phyloP scores from a whole-genome alignment of 257 asterid species.

The Solanum bukasovii region DNA sequence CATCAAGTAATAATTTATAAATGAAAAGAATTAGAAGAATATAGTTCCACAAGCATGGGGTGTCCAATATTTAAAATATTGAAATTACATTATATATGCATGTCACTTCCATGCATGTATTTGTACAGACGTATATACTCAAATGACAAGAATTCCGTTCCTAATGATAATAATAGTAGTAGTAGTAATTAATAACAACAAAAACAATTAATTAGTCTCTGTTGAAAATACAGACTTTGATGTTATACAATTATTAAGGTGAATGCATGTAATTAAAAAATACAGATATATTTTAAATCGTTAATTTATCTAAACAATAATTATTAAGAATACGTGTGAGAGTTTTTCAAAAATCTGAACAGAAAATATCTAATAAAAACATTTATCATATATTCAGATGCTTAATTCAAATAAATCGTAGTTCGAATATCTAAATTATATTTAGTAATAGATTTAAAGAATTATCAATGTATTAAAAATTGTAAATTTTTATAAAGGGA shows the following conservation, averaged over 20 bases:
- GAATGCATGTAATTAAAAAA: not conserved
- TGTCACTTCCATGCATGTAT: not conserved
- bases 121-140: not conserved
- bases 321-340: too few species aligned
- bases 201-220: not conserved
- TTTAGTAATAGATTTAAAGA: too few species aligned
- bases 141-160: not conserved
- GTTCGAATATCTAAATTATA: too few species aligned
- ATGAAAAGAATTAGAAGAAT: not conserved
- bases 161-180: not conserved
- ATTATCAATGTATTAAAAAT: too few species aligned
- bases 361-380: too few species aligned
- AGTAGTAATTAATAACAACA: not conserved
- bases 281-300: fast-evolving
- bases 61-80: not conserved
- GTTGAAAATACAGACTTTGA: not conserved
- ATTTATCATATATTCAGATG: not conserved
- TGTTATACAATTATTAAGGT: too few species aligned
- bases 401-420: too few species aligned
- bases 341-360: fast-evolving
- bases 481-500: too few species aligned
- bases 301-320: too few species aligned
- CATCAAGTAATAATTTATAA: not conserved
- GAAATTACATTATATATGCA: not conserved
- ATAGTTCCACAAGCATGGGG: not conserved